phyloP scores from a whole-genome alignment of 2,329 filamentous ascomycete species.

The Triangularia verruculosa region DNA sequence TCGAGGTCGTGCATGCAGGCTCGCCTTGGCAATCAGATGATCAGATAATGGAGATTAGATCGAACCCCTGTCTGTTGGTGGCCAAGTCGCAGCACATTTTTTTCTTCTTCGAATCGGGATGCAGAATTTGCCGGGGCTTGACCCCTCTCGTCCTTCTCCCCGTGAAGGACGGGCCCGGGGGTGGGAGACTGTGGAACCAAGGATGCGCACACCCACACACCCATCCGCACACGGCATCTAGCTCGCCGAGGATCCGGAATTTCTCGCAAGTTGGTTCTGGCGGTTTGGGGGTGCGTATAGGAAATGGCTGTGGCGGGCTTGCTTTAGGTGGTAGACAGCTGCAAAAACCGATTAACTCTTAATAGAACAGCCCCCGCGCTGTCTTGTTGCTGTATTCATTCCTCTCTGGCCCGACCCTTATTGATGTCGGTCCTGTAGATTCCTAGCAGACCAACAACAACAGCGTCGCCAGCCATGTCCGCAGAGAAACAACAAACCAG shows the following conservation, averaged over 20 bases:
- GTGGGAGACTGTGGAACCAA: constrained; percentile 2
- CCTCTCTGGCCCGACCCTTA: not conserved
- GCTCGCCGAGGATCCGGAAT: constrained; percentile 6
- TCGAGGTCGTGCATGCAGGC: not conserved
- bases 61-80: not conserved
- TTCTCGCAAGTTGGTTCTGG: constrained; percentile 4
- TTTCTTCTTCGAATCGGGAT: not conserved
- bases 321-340: not conserved
- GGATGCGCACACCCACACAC: not conserved
- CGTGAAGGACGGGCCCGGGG: not conserved
- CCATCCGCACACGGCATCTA: not conserved
- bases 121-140: not conserved
- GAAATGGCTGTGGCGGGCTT: not conserved
- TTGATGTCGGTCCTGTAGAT: not conserved
- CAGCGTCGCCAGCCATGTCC: not conserved
- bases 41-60: constrained; percentile 22
- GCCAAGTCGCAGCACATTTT: not conserved
- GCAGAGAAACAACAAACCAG: not conserved
- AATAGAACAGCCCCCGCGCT: not conserved
- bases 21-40: constrained; percentile 19
- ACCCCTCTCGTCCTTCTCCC: not conserved
- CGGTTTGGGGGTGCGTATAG: not conserved
- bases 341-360: not conserved
- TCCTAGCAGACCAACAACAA: not conserved
- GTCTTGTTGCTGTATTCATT: not conserved